phyloP scores from a whole-genome alignment of 2,329 filamentous ascomycete genomes.

The Parastagonospora nodorum region DNA sequence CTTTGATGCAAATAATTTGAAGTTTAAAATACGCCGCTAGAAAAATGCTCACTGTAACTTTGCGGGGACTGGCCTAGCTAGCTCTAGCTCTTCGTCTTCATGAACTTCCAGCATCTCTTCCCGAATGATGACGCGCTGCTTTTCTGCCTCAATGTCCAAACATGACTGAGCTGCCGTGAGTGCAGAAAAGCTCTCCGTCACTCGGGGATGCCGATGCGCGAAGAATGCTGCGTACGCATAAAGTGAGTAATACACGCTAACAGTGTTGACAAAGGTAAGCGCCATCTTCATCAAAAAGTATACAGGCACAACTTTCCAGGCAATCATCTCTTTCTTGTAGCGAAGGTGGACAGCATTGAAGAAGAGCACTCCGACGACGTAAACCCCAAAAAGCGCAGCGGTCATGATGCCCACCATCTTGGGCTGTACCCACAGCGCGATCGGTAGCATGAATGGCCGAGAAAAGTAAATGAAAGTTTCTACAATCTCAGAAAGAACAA shows the following conservation, averaged over 20 bases:
- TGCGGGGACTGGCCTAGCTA: too few species aligned
- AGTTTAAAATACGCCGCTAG: too few species aligned
- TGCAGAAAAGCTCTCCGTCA: slow-evolving; percentile 15
- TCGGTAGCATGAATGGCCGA: slow-evolving; percentile 53
- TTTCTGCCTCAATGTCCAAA: too few species aligned
- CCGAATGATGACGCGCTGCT: too few species aligned
- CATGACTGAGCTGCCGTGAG: too few species aligned
- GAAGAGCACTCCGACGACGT: slow-evolving; percentile 51
- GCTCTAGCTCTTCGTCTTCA: too few species aligned
- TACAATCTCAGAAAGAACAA: slow-evolving; percentile 57
- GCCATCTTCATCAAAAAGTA: slow-evolving; percentile 56
- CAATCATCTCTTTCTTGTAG: slow-evolving; percentile 51
- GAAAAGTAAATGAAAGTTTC: slow-evolving; percentile 54
- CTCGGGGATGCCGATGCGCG: slow-evolving; percentile 53
- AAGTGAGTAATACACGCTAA: slow-evolving; percentile 43
- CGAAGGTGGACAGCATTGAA: slow-evolving; percentile 58
- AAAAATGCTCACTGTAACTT: too few species aligned
- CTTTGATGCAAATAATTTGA: too few species aligned
- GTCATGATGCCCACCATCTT: slow-evolving; percentile 49
- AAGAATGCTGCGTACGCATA: slow-evolving; percentile 56
- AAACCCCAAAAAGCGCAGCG: slow-evolving; percentile 48
- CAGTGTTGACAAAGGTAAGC: slow-evolving; percentile 53
- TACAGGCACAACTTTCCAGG: slow-evolving; percentile 43
- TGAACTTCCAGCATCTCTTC: too few species aligned
- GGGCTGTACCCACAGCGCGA: slow-evolving; percentile 52